Evolutionary conservation across 352 stramenopile genomes (phyloP), one percentile per base, ranked within the genome.

Genomic region (Lagenidium sp.): DNA sequence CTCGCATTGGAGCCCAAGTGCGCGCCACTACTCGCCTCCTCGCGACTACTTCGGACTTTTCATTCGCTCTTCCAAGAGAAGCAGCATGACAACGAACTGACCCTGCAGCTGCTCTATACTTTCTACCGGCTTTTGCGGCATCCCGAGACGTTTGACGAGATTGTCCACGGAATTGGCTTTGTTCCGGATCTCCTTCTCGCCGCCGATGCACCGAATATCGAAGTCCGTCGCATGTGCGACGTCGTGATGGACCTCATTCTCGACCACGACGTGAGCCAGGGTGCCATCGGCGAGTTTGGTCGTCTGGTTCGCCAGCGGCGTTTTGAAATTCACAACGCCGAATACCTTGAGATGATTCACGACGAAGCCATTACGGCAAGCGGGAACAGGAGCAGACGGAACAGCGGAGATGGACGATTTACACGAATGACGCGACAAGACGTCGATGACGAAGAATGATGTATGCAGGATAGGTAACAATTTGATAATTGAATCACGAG

Each of bases 271-370:
- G 62, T 85, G 19, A 81, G 64, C 32, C 61, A 85, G 26, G 63
- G 62, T 22, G 52, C 56, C 4, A 71, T 86, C 21, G 76, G 76
- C 0, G 74, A 93, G 40, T 89, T 89, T 36, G 76, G 73, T 1
- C 65, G 75, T 7, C 57, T 90, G 23, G 90, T 93, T 52, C 80
- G 81, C 16, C 78, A 87, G 43, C 69, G 75, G 10, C 68, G 78
- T 26, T 93, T 90, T 54, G 77, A 91, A 43, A 88, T 90, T 44
- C 79, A 95, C 53, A 93, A 95, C 41, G 72, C 68, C 6, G 81
- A 95, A 50, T 95, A 94, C 52, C 57, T 89, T 19, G 78, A 88
- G 41, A 84, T 89, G 71, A 67, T 94, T 26, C 73, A 91, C 32
- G 67, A 72, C 13, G 73, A 82, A 31, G 8, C 31, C 20, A 39